phyloP scores from a whole-genome alignment of 2,329 filamentous ascomycete genomes.

The Pseudogymnoascus sp. region DNA sequence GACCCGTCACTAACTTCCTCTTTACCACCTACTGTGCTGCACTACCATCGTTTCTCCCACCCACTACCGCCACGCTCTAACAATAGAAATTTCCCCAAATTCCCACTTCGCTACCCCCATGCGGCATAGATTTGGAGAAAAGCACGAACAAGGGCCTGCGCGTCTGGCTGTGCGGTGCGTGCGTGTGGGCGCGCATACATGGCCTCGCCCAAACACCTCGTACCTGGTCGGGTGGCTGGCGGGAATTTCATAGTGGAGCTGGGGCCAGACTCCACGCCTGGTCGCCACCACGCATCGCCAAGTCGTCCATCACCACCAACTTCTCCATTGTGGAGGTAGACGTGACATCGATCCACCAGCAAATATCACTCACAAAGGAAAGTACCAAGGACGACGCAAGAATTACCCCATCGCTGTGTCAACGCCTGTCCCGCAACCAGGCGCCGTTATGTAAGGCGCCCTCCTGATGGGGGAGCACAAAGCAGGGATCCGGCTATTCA shows the following conservation, averaged over 20 bases:
- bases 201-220: neutral
- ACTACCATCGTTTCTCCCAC: neutral
- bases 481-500: neutral
- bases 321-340: neutral
- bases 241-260: neutral
- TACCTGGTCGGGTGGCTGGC: constrained; percentile 4
- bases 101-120: neutral
- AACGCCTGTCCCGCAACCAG: neutral
- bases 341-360: neutral
- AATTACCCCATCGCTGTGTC: neutral
- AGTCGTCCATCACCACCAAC: too few species aligned
- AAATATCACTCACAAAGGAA: neutral
- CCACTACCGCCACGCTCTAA: neutral
- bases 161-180: neutral
- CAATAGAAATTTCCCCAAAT: neutral
- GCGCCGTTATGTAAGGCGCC: neutral
- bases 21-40: neutral
- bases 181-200: neutral
- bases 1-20: neutral
- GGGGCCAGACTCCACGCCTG: neutral
- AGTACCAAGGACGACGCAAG: neutral
- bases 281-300: neutral
- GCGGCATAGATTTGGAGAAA: neutral
- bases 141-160: neutral
- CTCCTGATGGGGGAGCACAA: too few species aligned